Evolutionary conservation across 176 grass and related monocot species (phyloP).

Genomic region (Aegilops umbellulata): DNA sequence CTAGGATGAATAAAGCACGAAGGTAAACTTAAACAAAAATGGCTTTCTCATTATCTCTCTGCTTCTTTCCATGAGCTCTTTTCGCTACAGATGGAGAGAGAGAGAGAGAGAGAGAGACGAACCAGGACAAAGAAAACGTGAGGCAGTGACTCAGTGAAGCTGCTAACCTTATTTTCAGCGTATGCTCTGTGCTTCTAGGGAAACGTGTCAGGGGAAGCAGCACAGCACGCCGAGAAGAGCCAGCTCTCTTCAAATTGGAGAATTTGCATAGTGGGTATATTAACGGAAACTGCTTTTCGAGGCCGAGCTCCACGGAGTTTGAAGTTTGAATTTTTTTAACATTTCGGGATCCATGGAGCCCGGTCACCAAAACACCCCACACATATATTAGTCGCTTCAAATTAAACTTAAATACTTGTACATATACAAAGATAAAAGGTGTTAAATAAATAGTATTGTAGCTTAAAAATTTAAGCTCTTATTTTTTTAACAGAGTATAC

Average conservation of each 20-base stretch:
- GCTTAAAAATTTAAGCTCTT: too few species aligned
- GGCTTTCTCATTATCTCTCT: constrained; percentile 38
- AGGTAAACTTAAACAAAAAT: constrained; percentile 43
- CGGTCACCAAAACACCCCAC: too few species aligned
- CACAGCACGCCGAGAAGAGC: not conserved
- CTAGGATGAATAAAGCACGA: constrained; percentile 26
- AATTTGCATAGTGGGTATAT: not conserved
- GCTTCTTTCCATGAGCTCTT: constrained; percentile 41
- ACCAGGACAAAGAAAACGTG: constrained; percentile 13
- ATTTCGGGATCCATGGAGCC: too few species aligned
- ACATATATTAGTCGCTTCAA: too few species aligned
- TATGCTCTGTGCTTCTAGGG: not conserved
- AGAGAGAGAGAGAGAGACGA: too few species aligned
- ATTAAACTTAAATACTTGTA: too few species aligned
- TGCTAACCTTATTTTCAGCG: not conserved
- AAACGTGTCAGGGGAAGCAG: not conserved
- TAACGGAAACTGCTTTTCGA: too few species aligned
- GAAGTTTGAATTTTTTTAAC: too few species aligned
- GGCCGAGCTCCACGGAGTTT: too few species aligned
- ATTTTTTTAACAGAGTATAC: too few species aligned
- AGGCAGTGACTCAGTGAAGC: not conserved
- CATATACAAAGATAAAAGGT: too few species aligned
- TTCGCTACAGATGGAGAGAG: not conserved
- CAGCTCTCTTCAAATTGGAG: not conserved
- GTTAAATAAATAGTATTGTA: too few species aligned